phyloP scores from a whole-genome alignment of 2,329 filamentous ascomycete species.

The Boeremia lycopersici region DNA sequence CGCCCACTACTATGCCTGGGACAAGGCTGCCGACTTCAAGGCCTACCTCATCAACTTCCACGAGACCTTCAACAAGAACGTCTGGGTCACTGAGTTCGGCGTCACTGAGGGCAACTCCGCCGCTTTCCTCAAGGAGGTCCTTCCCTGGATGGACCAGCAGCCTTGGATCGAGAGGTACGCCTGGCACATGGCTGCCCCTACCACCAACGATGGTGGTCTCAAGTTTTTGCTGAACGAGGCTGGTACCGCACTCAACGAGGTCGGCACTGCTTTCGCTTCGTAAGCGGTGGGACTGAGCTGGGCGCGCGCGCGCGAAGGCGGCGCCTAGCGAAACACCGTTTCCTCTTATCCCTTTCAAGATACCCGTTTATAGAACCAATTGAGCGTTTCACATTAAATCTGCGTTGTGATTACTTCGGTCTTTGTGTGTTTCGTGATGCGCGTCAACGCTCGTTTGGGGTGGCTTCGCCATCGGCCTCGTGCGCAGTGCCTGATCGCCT shows the following conservation, averaged over 20 bases:
- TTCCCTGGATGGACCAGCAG: constrained; percentile 44
- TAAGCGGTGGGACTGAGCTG: neutral
- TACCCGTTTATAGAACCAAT: too few relatives aligned
- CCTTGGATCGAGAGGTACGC: constrained; percentile 44
- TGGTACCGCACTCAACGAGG: constrained; percentile 27
- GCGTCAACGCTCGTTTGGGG: neutral
- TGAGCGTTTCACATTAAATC: too few relatives aligned
- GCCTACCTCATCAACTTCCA: constrained; percentile 46
- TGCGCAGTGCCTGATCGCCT: too few relatives aligned
- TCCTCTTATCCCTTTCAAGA: too few relatives aligned
- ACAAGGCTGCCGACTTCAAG: constrained; percentile 42
- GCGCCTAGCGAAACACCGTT: neutral
- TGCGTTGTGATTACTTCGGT: too few relatives aligned
- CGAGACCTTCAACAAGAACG: constrained; percentile 33
- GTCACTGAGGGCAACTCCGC: constrained; percentile 31
- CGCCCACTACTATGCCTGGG: constrained; percentile 47
- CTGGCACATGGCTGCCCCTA: constrained; percentile 36
- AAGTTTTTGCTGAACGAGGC: constrained; percentile 27
- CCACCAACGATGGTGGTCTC: constrained; percentile 19
- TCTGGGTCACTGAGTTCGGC: constrained; percentile 49
- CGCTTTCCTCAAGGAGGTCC: constrained; percentile 38
- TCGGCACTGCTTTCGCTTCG: constrained; percentile 20
- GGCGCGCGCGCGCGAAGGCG: neutral
- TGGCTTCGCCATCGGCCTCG: too few relatives aligned
- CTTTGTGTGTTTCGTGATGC: too few relatives aligned